Percentiles rank a stretch among this genome's conserved stretches.
Conservation (phyloP, 805 yeast genomes). For the Candida nitratophila region DNA sequence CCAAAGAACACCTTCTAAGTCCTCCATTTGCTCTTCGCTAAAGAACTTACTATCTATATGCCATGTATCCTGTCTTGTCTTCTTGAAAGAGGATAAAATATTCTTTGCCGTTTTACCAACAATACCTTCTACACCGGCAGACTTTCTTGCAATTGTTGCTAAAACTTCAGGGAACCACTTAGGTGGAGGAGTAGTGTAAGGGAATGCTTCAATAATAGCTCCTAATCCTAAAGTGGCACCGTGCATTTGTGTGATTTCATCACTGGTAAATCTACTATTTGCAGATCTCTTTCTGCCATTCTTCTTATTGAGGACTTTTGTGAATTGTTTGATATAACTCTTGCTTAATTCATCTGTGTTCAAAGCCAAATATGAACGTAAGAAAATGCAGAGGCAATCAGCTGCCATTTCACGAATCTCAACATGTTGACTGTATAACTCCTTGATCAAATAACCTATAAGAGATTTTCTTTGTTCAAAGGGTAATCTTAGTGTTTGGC, state of each 20-base stretch:
- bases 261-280: constrained; percentile 28
- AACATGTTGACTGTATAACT: constrained; percentile 55
- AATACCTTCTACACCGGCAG: constrained; percentile 66
- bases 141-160: constrained; percentile 60
- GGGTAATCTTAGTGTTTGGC: constrained; percentile 52
- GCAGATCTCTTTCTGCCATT: constrained; percentile 16
- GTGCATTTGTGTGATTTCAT: constrained; percentile 50
- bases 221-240: constrained; percentile 88
- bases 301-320: constrained; percentile 22
- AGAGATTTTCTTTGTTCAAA: constrained; percentile 40
- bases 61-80: constrained; percentile 94
- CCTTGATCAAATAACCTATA: constrained; percentile 41
- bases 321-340: constrained; percentile 36
- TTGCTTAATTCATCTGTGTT: constrained; percentile 37
- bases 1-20: constrained; percentile 90
- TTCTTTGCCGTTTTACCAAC: constrained; percentile 82
- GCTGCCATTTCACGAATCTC: constrained; percentile 76
- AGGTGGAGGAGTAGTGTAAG: constrained; percentile 89
- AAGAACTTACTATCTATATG: constrained; percentile 76
- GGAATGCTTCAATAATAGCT: constrained; percentile 81
- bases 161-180: constrained; percentile 76
- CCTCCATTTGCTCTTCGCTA: constrained; percentile 74
- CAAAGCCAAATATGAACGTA: constrained; percentile 53
- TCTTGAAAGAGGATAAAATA: constrained; percentile 75
- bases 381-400: constrained; percentile 67